Base-by-base conservation (phyloP, 306 rosid genomes). In the Leucaena leucocephala region DNA sequence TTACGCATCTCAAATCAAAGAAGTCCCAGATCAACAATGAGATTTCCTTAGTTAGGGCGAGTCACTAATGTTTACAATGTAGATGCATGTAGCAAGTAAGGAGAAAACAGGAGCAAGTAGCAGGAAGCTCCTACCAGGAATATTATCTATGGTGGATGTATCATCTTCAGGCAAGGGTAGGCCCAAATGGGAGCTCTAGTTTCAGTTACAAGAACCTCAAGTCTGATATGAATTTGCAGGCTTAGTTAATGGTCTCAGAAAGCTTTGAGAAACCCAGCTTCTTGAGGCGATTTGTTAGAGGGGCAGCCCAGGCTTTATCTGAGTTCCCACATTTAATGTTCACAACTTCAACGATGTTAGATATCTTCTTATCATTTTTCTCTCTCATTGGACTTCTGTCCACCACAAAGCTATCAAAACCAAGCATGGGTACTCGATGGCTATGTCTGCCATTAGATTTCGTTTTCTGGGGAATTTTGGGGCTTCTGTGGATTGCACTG, bases 191-290 rank as follows among this genome's bases (percentile, higher is more conserved):
- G 61, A 83, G 76, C 81, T 87, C 90, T 3, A 76, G 62, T 48
- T 83, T 90, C 85, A 81, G 91, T 64, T 90, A 87, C 83, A 87
- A 84, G 84, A 92, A 83, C 77, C 86, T 89, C 78, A 89, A 86
- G 87, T 84, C 92, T 3, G 97, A 86, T 36, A 83, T 58, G 44
- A 87, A 79, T 1, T 83, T 84, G 76, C 87, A 87, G 78, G 82
- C 81, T 84, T 92, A 95, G 86, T 86, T 81, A 80, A 83, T 68
- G 83, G 84, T 93, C 82, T 90, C 93, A 3, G 97, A 91, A 70
- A 93, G 90, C 86, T 89, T 93, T 3, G 94, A 87, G 87, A 93
- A 93, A 16, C 98, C 87, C 48, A 93, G 82, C 90, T 93, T 93
- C 86, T 85, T 87, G 73, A 93, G 90, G 71, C 88, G 86, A 79